A percentile compares a stretch with the other conserved stretches of the same genome.
Evolutionary conservation across 2,329 filamentous ascomycete genomes (phyloP).

Genomic region (Daldinia sp.): DNA sequence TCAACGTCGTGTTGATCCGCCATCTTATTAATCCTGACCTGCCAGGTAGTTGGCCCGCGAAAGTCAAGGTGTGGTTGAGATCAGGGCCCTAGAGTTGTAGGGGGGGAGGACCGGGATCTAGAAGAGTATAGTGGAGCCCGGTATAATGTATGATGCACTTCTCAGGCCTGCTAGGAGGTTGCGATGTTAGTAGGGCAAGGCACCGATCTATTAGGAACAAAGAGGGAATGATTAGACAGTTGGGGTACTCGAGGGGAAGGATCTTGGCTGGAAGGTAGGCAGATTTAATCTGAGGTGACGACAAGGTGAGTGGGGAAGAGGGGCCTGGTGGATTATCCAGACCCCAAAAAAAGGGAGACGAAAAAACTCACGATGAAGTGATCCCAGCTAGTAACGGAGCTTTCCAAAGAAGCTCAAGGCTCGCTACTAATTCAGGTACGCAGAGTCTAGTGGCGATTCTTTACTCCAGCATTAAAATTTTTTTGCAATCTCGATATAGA

Average conservation of each 20-base stretch:
- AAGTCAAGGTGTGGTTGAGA: constrained; percentile 43
- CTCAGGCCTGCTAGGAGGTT: constrained; percentile 44
- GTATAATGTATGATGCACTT: constrained; percentile 50
- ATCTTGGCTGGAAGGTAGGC: constrained; percentile 35
- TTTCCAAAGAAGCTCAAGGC: constrained; percentile 44
- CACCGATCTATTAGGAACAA: constrained; percentile 20
- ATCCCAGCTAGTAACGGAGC: constrained; percentile 54
- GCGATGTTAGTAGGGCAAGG: constrained; percentile 38
- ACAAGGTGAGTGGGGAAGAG: constrained; percentile 51
- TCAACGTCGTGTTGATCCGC: constrained; percentile 87
- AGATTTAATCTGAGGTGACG: constrained; percentile 42
- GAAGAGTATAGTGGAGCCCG: constrained; percentile 44
- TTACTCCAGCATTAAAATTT: constrained; percentile 33
- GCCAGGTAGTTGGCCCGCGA: constrained; percentile 58
- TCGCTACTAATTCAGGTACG: constrained; percentile 41
- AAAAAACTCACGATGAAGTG: constrained; percentile 56
- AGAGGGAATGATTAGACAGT: constrained; percentile 12
- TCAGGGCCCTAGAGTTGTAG: constrained; percentile 43
- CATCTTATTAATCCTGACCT: constrained; percentile 63
- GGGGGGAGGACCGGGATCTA: constrained; percentile 39
- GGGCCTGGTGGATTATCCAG: constrained; percentile 47
- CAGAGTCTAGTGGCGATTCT: constrained; percentile 43
- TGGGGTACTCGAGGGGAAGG: constrained; percentile 27
- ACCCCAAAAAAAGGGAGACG: constrained; percentile 39
- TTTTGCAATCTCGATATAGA: constrained; percentile 41